Base-by-base conservation (phyloP, 495 filamentous ascomycete genomes). In the Rhypophila decipiens region DNA sequence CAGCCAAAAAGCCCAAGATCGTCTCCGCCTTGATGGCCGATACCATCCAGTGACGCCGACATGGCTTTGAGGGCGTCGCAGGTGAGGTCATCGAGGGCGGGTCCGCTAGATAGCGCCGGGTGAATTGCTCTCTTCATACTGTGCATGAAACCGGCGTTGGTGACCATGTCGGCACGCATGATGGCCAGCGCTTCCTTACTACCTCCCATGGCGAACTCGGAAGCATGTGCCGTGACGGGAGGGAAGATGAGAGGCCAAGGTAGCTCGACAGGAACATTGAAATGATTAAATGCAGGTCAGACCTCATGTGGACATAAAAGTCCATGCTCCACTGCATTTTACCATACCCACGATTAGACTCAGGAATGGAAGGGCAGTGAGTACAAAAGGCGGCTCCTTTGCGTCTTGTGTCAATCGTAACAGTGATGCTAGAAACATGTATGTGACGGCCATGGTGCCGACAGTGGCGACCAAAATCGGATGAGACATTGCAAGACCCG, bases 331-430 rank as follows among this genome's bases (percentile, higher is more conserved):
- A 20, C n/a, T n/a, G n/a, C n/a, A n/a, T 4, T 15, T 39, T 1
- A 41, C 31, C 52, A 55, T 55, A 20, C 47, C 42, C 4, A 50
- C 18, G 4, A 50, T 36, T 3, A 42, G 52, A 19, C 42, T 46
- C 0, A 55, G 3, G 42, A 55, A 55, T 9, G 52, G 52, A 15
- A 55, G 31, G 10, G 47, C 20, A 29, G 27, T 50, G 5, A 3
- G 22, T 7, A 55, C 40, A 2, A 33, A 7, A 22, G 24, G 46
- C 17, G 47, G 52, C 47, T 55, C 52, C 3, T 24, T 36, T 24
- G 5, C 31, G 23, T 55, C 52, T 17, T 50, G 47, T 3, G 52
- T 55, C 4, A 37, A 18, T 19, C 17, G 47, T 21, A 55, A 19
- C 12, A 50, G 46, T 3, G 43, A 37, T n/a, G 24, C 21, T 3